Evolutionary conservation across 2,329 filamentous ascomycete species (phyloP).

Genomic region (Trichophyton mentagrophytes): DNA sequence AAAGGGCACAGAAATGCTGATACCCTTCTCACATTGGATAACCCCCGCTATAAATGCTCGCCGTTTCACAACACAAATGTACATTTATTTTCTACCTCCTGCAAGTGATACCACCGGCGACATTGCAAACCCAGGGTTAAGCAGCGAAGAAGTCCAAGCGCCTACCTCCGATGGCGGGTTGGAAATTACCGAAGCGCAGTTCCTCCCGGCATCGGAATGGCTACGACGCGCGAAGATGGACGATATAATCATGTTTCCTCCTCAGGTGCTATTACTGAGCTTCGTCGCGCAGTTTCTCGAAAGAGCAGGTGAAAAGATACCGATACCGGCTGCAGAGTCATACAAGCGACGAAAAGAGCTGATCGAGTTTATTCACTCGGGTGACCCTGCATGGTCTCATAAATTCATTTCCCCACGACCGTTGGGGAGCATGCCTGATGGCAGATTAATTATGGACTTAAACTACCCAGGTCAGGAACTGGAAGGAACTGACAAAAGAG

Average conservation of each 20-base stretch:
- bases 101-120: conserved; percentile 22
- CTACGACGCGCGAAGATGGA: conserved; percentile 49
- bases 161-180: conserved; percentile 59
- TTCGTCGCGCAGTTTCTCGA: conserved; percentile 40
- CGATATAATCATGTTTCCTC: conserved; percentile 76
- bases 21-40: conserved; percentile 85
- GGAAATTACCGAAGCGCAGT: conserved; percentile 63
- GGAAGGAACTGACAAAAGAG: conserved; percentile 36
- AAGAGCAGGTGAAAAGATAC: conserved; percentile 16
- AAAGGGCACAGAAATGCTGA: conserved; percentile 33
- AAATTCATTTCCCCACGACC: conserved; percentile 36
- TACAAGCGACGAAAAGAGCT: conserved; percentile 32
- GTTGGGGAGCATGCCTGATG: conserved; percentile 31
- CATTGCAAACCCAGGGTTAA: conserved; percentile 22
- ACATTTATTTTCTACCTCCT: conserved; percentile 73
- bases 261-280: conserved; percentile 56
- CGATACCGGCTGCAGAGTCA: conserved; percentile 17
- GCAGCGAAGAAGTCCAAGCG: conserved; percentile 48
- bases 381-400: conserved; percentile 34
- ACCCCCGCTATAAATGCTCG: conserved; percentile 58
- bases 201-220: conserved; percentile 59
- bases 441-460: conserved; percentile 40
- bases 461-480: conserved; percentile 45
- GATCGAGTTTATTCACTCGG: conserved; percentile 37
- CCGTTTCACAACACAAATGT: conserved; percentile 93